Evolutionary conservation across 1,284 basidiomycete species (phyloP).

Genomic region (Rhodotorula sp.): DNA sequence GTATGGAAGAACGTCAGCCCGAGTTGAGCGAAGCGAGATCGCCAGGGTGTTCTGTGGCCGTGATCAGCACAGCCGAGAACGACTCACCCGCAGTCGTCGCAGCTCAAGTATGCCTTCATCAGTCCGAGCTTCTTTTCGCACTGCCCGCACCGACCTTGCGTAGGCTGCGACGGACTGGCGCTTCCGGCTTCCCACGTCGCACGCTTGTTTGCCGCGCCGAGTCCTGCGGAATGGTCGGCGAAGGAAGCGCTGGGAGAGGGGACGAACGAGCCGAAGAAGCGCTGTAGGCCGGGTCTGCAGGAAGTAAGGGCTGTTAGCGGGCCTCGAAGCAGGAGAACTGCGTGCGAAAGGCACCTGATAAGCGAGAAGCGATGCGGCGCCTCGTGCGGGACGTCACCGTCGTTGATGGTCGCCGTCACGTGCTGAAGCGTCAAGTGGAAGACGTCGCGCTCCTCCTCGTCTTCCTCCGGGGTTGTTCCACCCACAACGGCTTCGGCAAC

Average conservation of each 20-base stretch:
- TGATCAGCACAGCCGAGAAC: slow-evolving; percentile 51
- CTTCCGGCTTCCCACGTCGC: slow-evolving; percentile 1
- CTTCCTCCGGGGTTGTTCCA: background rate
- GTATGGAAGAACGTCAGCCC: too few relatives aligned
- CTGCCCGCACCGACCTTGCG: slow-evolving; percentile 65
- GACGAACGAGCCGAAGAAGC: slow-evolving; percentile 44
- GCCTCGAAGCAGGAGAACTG: too few relatives aligned
- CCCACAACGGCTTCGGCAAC: slow-evolving; percentile 21
- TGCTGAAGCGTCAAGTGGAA: slow-evolving; percentile 59
- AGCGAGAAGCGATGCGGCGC: slow-evolving; percentile 73
- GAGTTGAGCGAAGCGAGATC: too few relatives aligned
- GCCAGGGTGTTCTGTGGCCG: too few relatives aligned
- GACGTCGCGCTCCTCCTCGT: slow-evolving; percentile 15
- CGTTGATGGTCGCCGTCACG: background rate
- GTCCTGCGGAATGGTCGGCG: background rate
- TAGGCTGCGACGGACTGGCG: slow-evolving; percentile 15
- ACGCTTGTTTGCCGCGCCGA: slow-evolving; percentile 15
- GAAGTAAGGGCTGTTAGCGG: background rate
- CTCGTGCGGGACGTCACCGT: slow-evolving; percentile 60
- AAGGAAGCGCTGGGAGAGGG: slow-evolving; percentile 7
- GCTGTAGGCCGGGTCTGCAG: slow-evolving; percentile 60
- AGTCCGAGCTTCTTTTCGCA: slow-evolving; percentile 76
- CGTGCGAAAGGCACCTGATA: slow-evolving; percentile 55
- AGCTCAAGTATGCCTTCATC: slow-evolving; percentile 75
- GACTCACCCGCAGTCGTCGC: slow-evolving; percentile 73